A percentile compares a stretch with the other conserved stretches of the same genome.
phyloP scores from a whole-genome alignment of 345 rosid genomes.

The Gossypium longicalyx region DNA sequence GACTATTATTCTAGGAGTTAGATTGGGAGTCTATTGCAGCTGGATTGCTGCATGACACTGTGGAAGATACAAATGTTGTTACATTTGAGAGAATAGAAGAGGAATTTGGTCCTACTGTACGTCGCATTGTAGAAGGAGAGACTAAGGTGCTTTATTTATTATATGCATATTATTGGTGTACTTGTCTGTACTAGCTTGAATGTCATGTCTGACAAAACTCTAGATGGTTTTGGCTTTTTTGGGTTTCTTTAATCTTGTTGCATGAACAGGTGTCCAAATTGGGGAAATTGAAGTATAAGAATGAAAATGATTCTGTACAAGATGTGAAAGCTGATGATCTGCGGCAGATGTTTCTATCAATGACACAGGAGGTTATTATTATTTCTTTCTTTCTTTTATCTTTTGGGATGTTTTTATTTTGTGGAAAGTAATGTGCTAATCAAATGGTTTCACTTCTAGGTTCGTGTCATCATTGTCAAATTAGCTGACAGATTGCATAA shows the following conservation, averaged over 20 bases:
- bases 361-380: slow-evolving; percentile 88
- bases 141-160: slow-evolving; percentile 66
- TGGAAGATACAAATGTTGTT: slow-evolving; percentile 90
- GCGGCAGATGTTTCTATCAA: slow-evolving; percentile 94
- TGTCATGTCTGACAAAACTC: slow-evolving; percentile 5
- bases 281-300: slow-evolving; percentile 85
- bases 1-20: slow-evolving; percentile 54
- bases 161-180: slow-evolving; percentile 4
- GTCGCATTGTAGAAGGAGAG: slow-evolving; percentile 98
- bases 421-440: slow-evolving; percentile 13
- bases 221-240: slow-evolving; percentile 10
- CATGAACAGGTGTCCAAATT: slow-evolving; percentile 75
- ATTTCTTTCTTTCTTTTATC: not conserved
- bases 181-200: not conserved
- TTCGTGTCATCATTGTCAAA: slow-evolving; percentile 97
- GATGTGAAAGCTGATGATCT: slow-evolving; percentile 99
- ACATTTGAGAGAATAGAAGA: slow-evolving; percentile 89
- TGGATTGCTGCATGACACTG: slow-evolving; percentile 95
- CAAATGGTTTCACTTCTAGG: slow-evolving; percentile 45
- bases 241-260: slow-evolving; percentile 11
- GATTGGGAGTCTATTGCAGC: slow-evolving; percentile 99
- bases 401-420: slow-evolving; percentile 14
- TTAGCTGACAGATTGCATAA: slow-evolving; percentile 97
- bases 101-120: slow-evolving; percentile 83
- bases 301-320: slow-evolving; percentile 65